Evolutionary conservation across 768 basidiomycete genomes (phyloP).

Genomic region (Kwoniella pini): DNA sequence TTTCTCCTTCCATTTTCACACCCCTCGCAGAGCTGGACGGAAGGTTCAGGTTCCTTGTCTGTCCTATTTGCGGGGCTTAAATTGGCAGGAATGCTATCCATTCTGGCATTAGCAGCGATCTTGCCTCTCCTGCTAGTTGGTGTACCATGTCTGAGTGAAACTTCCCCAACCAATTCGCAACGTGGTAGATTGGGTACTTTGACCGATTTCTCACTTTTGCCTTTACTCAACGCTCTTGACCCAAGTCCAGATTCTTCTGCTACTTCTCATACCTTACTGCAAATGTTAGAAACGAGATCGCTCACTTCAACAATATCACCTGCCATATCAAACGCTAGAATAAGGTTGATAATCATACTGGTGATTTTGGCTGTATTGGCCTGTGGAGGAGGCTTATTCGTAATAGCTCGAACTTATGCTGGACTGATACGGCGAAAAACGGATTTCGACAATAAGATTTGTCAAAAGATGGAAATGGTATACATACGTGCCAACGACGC

Average conservation of each 20-base stretch:
- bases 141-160: slow-evolving; percentile 67
- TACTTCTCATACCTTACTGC: slow-evolving; percentile 52
- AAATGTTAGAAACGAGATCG: slow-evolving; percentile 11
- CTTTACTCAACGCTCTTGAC: slow-evolving; percentile 66
- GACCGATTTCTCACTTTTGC: slow-evolving; percentile 73
- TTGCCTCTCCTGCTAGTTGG: slow-evolving; percentile 72
- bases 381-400: slow-evolving; percentile 66
- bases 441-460: slow-evolving; percentile 66
- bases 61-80: slow-evolving; percentile 67
- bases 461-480: slow-evolving; percentile 71
- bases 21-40: slow-evolving; percentile 65
- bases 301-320: slow-evolving; percentile 47
- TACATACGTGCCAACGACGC: slow-evolving; percentile 68
- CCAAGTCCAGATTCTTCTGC: slow-evolving; percentile 37
- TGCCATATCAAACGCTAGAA: slow-evolving; percentile 56
- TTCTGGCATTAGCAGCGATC: slow-evolving; percentile 69
- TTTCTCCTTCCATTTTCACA: slow-evolving; percentile 73
- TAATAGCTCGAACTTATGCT: slow-evolving; percentile 68
- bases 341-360: slow-evolving; percentile 70
- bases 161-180: slow-evolving; percentile 58
- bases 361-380: slow-evolving; percentile 66
- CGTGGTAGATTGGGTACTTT: slow-evolving; percentile 68
- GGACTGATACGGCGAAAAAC: slow-evolving; percentile 61
- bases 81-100: slow-evolving; percentile 66
- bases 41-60: slow-evolving; percentile 73